phyloP scores from a whole-genome alignment of 192 early-diverging fungal genomes.

The Bifiguratus adelaidae region DNA sequence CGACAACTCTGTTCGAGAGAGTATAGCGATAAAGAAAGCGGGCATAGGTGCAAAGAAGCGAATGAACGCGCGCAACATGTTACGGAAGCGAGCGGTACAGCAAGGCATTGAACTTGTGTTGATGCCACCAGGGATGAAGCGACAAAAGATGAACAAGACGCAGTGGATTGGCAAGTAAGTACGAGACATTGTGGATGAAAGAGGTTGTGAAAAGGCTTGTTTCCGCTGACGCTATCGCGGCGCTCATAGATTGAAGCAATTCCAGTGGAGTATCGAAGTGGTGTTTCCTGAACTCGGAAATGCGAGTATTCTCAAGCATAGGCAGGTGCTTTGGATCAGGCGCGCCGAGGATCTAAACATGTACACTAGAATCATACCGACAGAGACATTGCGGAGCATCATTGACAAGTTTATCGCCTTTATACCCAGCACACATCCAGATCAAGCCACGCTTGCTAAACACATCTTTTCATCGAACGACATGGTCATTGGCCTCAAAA shows the following conservation, averaged over 20 bases:
- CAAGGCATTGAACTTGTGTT: constrained; percentile 24
- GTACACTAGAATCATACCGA: constrained; percentile 4
- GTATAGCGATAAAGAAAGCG: constrained; percentile 12
- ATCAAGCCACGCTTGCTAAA: too few species aligned
- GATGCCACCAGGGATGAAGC: constrained; percentile 43
- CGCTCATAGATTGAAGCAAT: constrained; percentile 16
- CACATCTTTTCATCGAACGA: too few species aligned
- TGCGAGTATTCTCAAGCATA: constrained; percentile 14
- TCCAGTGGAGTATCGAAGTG: constrained; percentile 37
- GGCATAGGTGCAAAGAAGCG: neutral
- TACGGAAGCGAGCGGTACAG: constrained; percentile 25
- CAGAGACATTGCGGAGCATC: constrained; percentile 6
- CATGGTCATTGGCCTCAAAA: neutral
- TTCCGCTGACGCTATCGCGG: too few species aligned
- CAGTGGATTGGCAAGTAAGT: constrained; percentile 38
- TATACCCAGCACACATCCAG: neutral
- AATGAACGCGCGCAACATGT: neutral
- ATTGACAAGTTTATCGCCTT: constrained; percentile 3
- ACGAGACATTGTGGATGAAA: neutral
- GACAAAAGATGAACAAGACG: constrained; percentile 37
- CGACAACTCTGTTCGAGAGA: constrained; percentile 34
- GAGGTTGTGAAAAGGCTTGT: neutral
- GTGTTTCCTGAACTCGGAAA: constrained; percentile 15
- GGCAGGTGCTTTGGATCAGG: constrained; percentile 6
- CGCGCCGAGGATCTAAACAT: neutral